A percentile compares a stretch with the other conserved stretches of the same genome.
Evolutionary conservation across 140 eudicot species (phyloP).

Genomic region (Cichorium intybus): DNA sequence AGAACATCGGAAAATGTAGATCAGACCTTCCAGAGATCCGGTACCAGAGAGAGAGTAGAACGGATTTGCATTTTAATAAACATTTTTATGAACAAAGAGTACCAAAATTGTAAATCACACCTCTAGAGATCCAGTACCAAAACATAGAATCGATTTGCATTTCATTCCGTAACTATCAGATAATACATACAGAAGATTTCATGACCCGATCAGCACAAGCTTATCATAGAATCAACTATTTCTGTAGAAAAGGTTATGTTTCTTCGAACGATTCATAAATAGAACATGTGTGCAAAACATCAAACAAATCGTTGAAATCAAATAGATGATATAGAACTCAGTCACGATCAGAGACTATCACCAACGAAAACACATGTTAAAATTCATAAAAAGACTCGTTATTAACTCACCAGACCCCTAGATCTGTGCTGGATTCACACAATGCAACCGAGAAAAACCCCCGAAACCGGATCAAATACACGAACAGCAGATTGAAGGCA

Average conservation of each 20-base stretch:
- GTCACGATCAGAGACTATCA: not conserved
- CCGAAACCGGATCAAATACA: constrained; percentile 2
- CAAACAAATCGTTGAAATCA: not conserved
- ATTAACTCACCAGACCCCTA: constrained; percentile 20
- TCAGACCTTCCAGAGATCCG: not conserved
- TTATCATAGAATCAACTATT: not conserved
- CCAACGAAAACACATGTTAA: not conserved
- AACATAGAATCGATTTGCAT: constrained; percentile 8
- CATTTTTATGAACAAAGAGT: not conserved
- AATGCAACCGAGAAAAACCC: constrained; percentile 20
- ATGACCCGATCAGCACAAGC: not conserved
- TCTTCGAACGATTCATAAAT: not conserved
- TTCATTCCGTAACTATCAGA: not conserved
- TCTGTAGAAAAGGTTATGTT: not conserved
- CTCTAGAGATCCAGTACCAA: not conserved
- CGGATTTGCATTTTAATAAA: not conserved
- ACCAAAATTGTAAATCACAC: constrained; percentile 10
- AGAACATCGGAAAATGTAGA: too few relatives aligned
- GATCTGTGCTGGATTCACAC: constrained; percentile 15
- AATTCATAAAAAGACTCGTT: not conserved
- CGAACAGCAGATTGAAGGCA: constrained; percentile 5
- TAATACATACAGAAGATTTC: not conserved
- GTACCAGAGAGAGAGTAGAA: too few relatives aligned
- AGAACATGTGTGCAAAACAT: not conserved
- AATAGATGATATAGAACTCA: not conserved